Conservation (phyloP, 2,329 filamentous ascomycete species). For the Colletotrichum cuscutae region DNA sequence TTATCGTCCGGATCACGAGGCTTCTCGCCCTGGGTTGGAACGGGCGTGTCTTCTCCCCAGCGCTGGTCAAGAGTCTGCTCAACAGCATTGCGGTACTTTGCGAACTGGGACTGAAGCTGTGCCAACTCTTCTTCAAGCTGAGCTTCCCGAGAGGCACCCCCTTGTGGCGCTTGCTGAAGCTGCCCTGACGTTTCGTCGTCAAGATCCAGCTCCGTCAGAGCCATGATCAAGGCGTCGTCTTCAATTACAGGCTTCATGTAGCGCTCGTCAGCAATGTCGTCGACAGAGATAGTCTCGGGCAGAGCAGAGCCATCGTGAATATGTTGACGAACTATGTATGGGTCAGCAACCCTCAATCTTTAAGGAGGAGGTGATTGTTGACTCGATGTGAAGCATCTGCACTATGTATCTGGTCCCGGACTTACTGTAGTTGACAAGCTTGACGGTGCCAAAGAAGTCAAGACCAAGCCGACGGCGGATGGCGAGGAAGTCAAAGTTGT, state of each 20-base stretch:
- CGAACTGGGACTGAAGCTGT: constrained; percentile 69
- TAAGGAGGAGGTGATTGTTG: neutral
- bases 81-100: constrained; percentile 72
- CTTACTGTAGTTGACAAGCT: constrained; percentile 76
- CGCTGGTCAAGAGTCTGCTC: constrained; percentile 74
- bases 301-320: constrained; percentile 56
- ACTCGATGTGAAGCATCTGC: neutral
- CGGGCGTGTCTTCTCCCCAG: constrained; percentile 66
- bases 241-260: constrained; percentile 87
- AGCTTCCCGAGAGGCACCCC: constrained; percentile 59
- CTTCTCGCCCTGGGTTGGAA: constrained; percentile 36
- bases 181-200: constrained; percentile 48
- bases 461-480: constrained; percentile 67
- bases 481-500: constrained; percentile 74
- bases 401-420: neutral
- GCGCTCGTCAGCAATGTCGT: constrained; percentile 78
- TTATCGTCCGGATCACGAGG: constrained; percentile 35
- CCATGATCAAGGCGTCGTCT: constrained; percentile 90
- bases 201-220: constrained; percentile 79
- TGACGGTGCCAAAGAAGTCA: constrained; percentile 80
- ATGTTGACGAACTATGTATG: constrained; percentile 55
- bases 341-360: neutral
- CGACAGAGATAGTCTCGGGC: constrained; percentile 68
- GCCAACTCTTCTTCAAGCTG: constrained; percentile 71
- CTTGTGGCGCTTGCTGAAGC: constrained; percentile 42